Conservation (phyloP, 371 early-diverging fungal species). For the Nosema muscidifuracis region DNA sequence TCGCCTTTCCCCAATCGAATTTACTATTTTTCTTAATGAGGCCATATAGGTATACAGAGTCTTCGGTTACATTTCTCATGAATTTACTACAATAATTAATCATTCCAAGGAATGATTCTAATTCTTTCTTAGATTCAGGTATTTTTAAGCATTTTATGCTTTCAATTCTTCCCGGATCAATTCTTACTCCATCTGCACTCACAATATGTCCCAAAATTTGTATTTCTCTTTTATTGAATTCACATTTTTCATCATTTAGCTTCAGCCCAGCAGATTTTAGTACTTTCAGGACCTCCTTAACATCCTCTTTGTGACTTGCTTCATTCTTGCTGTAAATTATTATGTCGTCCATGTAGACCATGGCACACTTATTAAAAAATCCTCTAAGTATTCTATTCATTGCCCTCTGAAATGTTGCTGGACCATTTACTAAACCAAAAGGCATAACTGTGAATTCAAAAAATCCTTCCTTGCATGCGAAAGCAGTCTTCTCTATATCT, state of each 20-base stretch:
- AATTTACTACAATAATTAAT: slow-evolving; percentile 31
- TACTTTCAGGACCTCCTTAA: too few species aligned
- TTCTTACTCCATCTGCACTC: not conserved
- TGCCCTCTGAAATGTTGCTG: too few species aligned
- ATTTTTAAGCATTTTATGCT: not conserved
- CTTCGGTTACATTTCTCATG: not conserved
- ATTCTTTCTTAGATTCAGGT: slow-evolving; percentile 14
- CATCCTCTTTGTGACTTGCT: too few species aligned
- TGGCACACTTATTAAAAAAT: too few species aligned
- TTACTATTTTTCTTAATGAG: not conserved
- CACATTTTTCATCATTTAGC: slow-evolving; percentile 16
- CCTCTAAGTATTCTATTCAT: too few species aligned
- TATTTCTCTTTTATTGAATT: slow-evolving; percentile 12
- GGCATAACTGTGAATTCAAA: too few species aligned
- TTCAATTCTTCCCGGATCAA: slow-evolving; percentile 13
- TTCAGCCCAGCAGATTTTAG: not conserved
- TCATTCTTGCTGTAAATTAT: too few species aligned
- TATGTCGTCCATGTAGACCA: too few species aligned
- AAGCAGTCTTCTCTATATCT: too few species aligned
- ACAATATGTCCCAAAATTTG: slow-evolving; percentile 34
- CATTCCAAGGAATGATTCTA: slow-evolving; percentile 33
- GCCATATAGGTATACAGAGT: not conserved
- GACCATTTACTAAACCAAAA: too few species aligned
- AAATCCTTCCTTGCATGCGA: too few species aligned
- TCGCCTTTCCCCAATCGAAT: not conserved